Evolutionary conservation across 2,329 filamentous ascomycete species (phyloP).

Genomic region (Sarocladium brachiariae): DNA sequence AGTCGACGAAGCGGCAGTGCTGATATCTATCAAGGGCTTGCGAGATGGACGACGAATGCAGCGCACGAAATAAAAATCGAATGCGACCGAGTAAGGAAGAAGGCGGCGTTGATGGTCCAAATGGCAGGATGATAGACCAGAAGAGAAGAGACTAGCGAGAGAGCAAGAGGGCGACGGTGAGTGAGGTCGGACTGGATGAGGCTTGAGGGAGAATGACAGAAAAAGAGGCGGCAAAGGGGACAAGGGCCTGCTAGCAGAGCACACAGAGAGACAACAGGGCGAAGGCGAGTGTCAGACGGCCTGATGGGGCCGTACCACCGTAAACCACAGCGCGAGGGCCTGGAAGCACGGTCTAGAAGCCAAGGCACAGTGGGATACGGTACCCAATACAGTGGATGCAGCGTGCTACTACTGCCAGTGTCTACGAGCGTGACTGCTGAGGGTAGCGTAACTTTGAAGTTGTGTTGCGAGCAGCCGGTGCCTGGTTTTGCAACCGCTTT

Average conservation of each 20-base stretch:
- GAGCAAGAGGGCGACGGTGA: neutral
- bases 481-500: too few relatives aligned
- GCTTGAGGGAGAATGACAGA: slow-evolving; percentile 8
- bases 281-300: too few relatives aligned
- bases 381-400: neutral
- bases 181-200: slow-evolving; percentile 1
- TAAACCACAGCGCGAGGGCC: too few relatives aligned
- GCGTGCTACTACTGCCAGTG: too few relatives aligned
- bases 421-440: too few relatives aligned
- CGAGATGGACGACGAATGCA: neutral
- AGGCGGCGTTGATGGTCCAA: neutral
- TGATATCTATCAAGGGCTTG: neutral
- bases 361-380: too few relatives aligned
- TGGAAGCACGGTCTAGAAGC: too few relatives aligned
- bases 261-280: too few relatives aligned
- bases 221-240: slow-evolving; percentile 7
- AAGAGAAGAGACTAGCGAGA: neutral
- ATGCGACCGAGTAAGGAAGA: neutral
- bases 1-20: slow-evolving; percentile 1
- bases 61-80: neutral
- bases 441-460: too few relatives aligned
- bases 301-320: too few relatives aligned
- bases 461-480: too few relatives aligned
- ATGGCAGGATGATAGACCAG: neutral
- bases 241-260: too few relatives aligned